A percentile compares a stretch with the other conserved stretches of the same genome.
These are phyloP conservation scores for Naegleria gruberi DNA, from an alignment of 208 protist genomes.

Conservation along the genomic window DNA sequence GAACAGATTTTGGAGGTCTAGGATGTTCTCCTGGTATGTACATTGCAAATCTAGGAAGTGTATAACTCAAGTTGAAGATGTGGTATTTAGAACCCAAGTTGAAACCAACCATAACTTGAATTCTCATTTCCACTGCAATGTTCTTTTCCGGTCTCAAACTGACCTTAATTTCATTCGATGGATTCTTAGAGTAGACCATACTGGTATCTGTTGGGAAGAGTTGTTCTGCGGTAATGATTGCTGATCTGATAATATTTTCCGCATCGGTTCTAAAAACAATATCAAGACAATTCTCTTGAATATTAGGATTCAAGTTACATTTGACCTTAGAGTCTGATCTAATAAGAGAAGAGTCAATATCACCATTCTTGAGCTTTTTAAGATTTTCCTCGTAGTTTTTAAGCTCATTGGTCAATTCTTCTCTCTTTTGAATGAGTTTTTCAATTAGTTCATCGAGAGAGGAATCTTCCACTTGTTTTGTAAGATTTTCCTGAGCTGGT, in stretches of 20 bases:
- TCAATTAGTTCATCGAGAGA: constrained; percentile 44
- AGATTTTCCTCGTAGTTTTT: constrained; percentile 65
- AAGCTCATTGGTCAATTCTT: constrained; percentile 57
- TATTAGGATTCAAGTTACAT: constrained; percentile 35
- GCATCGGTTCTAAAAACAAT: constrained; percentile 39
- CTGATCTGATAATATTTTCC: constrained; percentile 57
- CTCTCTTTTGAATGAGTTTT: constrained; percentile 38
- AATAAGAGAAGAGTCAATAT: constrained; percentile 56
- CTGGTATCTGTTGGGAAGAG: constrained; percentile 40
- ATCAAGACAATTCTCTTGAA: constrained; percentile 35
- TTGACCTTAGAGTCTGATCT: constrained; percentile 48
- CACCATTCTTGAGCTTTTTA: constrained; percentile 50
- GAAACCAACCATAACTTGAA: constrained; percentile 66
- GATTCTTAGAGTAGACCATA: constrained; percentile 47
- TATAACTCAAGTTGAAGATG: constrained; percentile 62
- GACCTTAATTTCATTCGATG: constrained; percentile 49
- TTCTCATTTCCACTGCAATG: constrained; percentile 47
- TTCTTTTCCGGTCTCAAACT: constrained; percentile 52
- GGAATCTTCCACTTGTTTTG: constrained; percentile 39
- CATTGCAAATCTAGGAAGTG: constrained; percentile 72
- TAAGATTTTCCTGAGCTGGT: constrained; percentile 26
- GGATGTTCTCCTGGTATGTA: constrained; percentile 39
- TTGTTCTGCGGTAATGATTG: constrained; percentile 54
- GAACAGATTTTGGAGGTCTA: constrained; percentile 40
- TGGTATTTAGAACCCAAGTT: constrained; percentile 51